These are phyloP conservation scores for Monosporascus ibericus DNA, from an alignment of 2,329 filamentous ascomycete genomes.

Conservation along the genomic window DNA sequence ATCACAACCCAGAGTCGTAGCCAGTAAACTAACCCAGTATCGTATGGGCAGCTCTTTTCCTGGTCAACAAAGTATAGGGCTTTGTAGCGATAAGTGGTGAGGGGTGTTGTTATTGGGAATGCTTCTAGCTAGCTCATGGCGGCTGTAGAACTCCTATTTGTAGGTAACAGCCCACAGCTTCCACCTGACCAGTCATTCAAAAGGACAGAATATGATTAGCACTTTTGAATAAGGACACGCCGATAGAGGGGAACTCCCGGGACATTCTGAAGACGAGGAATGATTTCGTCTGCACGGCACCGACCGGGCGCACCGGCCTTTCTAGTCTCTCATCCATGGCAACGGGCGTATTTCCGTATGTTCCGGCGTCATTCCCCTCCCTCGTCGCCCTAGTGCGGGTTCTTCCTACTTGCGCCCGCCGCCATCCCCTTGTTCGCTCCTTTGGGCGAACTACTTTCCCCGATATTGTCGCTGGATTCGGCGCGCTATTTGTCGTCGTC, in stretches of 20 bases:
- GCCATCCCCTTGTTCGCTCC: conserved; percentile 6
- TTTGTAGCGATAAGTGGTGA: too few relatives aligned
- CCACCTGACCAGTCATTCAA: not conserved
- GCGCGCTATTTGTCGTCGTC: conserved; percentile 1
- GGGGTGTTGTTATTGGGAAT: too few relatives aligned
- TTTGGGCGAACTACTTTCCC: not conserved
- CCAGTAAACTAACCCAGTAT: not conserved
- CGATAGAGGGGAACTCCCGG: not conserved
- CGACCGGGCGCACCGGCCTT: conserved; percentile 3
- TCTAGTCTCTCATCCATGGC: conserved; percentile 2
- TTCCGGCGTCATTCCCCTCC: not conserved
- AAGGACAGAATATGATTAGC: not conserved
- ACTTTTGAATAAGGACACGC: not conserved
- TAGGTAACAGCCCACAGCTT: too few relatives aligned
- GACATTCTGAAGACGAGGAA: conserved; percentile 1
- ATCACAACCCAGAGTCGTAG: too few relatives aligned
- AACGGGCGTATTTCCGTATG: conserved; percentile 1
- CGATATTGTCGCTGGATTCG: conserved; percentile 2
- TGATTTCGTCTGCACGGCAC: conserved; percentile 3
- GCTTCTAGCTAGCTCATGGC: too few relatives aligned
- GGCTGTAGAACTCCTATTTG: too few relatives aligned
- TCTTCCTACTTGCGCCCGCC: conserved; percentile 3
- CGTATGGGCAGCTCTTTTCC: not conserved
- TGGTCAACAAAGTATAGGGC: not conserved
- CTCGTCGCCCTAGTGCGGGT: conserved; percentile 1